Conservation (phyloP, 768 basidiomycete species). For the Suillus luteus region DNA sequence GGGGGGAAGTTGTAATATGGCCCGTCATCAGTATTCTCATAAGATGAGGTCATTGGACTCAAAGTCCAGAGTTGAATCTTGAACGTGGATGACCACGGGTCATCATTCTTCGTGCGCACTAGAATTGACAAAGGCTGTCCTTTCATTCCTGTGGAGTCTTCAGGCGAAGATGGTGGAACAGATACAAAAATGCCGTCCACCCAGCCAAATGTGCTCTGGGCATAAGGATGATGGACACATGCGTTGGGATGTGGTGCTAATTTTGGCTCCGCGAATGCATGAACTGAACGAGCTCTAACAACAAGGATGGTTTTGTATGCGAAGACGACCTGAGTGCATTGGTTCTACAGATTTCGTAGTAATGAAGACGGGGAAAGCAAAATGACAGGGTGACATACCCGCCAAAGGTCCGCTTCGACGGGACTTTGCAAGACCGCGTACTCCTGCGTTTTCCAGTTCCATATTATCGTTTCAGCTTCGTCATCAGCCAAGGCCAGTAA, state of each 20-base stretch:
- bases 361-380: slow-evolving; percentile 3
- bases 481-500: slow-evolving; percentile 58
- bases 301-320: slow-evolving; percentile 51
- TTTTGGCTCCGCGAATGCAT: slow-evolving; percentile 52
- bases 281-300: slow-evolving; percentile 58
- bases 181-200: slow-evolving; percentile 57
- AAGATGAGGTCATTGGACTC: slow-evolving; percentile 31
- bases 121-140: slow-evolving; percentile 42
- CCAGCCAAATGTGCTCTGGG: slow-evolving; percentile 64
- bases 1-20: slow-evolving; percentile 52
- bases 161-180: slow-evolving; percentile 12
- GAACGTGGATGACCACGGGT: slow-evolving; percentile 57
- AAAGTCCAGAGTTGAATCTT: slow-evolving; percentile 56
- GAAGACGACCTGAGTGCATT: slow-evolving; percentile 55
- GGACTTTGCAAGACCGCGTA: slow-evolving; percentile 49
- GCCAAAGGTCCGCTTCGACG: slow-evolving; percentile 35
- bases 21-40: slow-evolving; percentile 20
- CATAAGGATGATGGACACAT: slow-evolving; percentile 38
- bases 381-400: slow-evolving; percentile 17
- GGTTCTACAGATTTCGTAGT: slow-evolving; percentile 38
- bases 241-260: slow-evolving; percentile 30
- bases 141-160: background rate
- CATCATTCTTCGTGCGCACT: slow-evolving; percentile 57
- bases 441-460: slow-evolving; percentile 53
- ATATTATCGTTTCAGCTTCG: slow-evolving; percentile 48